Percentiles rank a stretch among this genome's conserved stretches.
phyloP scores from a whole-genome alignment of 2,329 filamentous ascomycete genomes.

The Talaromyces sp. region DNA sequence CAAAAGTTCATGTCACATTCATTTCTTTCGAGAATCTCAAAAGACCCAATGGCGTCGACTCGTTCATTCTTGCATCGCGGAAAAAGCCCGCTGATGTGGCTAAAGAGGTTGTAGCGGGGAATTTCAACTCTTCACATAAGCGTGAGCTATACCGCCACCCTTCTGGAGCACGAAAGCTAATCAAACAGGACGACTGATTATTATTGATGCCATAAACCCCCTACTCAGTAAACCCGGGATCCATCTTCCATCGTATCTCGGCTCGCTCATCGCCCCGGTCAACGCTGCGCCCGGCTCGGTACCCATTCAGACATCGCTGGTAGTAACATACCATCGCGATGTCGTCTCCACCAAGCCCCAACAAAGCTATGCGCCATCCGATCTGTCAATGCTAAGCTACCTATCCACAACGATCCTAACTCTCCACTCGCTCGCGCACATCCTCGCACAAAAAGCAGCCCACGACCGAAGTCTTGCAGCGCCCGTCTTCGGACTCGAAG shows the following conservation, averaged over 20 bases:
- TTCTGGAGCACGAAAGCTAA: background rate
- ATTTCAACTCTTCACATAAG: slow-evolving; percentile 24
- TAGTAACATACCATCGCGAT: slow-evolving; percentile 81
- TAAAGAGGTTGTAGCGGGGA: slow-evolving; percentile 54
- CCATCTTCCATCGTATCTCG: slow-evolving; percentile 66
- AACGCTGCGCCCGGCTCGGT: slow-evolving; percentile 20
- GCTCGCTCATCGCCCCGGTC: slow-evolving; percentile 61
- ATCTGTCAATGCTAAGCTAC: slow-evolving; percentile 71
- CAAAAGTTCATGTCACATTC: slow-evolving; percentile 68
- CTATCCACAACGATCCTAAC: slow-evolving; percentile 84
- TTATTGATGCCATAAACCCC: slow-evolving; percentile 76
- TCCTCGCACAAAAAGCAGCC: slow-evolving; percentile 71
- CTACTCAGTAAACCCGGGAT: slow-evolving; percentile 54
- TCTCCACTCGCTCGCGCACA: slow-evolving; percentile 69
- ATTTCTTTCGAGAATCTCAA: slow-evolving; percentile 73
- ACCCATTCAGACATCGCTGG: slow-evolving; percentile 58
- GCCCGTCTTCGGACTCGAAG: slow-evolving; percentile 74
- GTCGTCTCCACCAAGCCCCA: slow-evolving; percentile 55
- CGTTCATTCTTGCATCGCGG: slow-evolving; percentile 63
- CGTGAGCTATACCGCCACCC: slow-evolving; percentile 23
- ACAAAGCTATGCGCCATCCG: slow-evolving; percentile 55
- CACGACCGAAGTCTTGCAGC: slow-evolving; percentile 69
- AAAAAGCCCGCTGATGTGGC: slow-evolving; percentile 57
- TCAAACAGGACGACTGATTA: slow-evolving; percentile 63
- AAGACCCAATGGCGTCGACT: slow-evolving; percentile 62